Base-by-base conservation (phyloP, 2,329 filamentous ascomycete genomes). In the Fusarium sp. region DNA sequence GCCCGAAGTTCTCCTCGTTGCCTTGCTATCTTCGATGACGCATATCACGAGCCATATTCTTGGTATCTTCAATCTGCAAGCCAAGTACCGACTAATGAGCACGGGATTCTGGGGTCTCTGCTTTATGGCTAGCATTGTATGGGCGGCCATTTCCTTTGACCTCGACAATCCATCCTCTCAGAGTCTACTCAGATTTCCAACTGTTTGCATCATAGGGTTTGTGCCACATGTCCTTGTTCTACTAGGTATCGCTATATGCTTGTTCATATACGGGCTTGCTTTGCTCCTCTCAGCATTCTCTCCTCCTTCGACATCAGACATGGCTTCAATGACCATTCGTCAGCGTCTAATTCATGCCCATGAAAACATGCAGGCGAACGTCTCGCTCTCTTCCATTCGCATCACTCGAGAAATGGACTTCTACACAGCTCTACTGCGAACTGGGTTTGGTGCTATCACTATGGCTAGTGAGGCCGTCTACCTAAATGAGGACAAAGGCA, bases 381-480 rank as follows among this genome's bases (percentile, higher is more conserved):
- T 96, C 7, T 95, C 96, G 18, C 87, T 98, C 28, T 93, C 93
- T 3, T 92, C 93, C 44, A 90, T 98, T 42, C 90, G 92, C 18
- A 90, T 98, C 62, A 94, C 92, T 48, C 91, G 93, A 85, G 91
- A 94, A 63, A 97, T 98, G 86, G 96, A 99, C 80, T 98, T 98
- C 80, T 99, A 98, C 81, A 97, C 95, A 0, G 93, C 94, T 0
- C 86, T 98, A 9, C 87, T 98, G 7, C 92, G 95, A 68, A 90
- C 94, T 41, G 96, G 96, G 0, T 98, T 98, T 79, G 92, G 91
- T 17, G 91, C 96, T 18, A 90, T 98, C 69, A 97, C 94, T 2
- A 96, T 97, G 82, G 96, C 96, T 2, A 98, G 94, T 77, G 95
- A 98, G 82, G 96, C 96, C 8, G 96, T 98, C 0, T 98, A 98